Evolutionary conservation across 2,329 filamentous ascomycete genomes (phyloP).

Genomic region (Trichoderma polysporum): DNA sequence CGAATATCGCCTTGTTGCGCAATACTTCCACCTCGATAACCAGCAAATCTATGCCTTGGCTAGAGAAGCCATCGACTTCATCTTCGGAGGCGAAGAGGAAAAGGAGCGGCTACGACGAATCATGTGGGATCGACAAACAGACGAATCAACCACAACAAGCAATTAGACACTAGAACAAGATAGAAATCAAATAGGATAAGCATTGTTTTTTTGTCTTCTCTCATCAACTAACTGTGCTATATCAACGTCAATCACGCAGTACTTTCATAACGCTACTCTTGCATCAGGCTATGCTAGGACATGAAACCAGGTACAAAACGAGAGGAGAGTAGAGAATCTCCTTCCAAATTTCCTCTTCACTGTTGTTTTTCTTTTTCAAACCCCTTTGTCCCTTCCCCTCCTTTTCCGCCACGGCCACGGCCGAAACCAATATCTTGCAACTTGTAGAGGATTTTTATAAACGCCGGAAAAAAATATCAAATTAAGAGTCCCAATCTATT

Average conservation of each 20-base stretch:
- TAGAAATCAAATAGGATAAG: neutral
- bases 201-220: neutral
- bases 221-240: neutral
- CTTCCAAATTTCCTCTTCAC: neutral
- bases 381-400: neutral
- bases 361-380: neutral
- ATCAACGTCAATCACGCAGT: neutral
- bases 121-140: slow-evolving; percentile 43
- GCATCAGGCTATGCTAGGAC: slow-evolving; percentile 7
- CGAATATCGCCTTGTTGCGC: slow-evolving; percentile 71
- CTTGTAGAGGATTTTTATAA: slow-evolving; percentile 1
- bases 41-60: slow-evolving; percentile 53
- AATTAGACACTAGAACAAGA: neutral
- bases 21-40: slow-evolving; percentile 62
- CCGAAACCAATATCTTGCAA: neutral
- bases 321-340: slow-evolving; percentile 2
- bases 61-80: slow-evolving; percentile 60
- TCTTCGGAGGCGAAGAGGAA: slow-evolving; percentile 65
- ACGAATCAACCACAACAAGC: neutral
- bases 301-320: slow-evolving; percentile 5
- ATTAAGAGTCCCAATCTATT: slow-evolving; percentile 14
- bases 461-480: neutral
- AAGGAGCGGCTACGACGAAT: slow-evolving; percentile 54
- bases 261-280: slow-evolving; percentile 13
- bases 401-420: neutral